Evolutionary conservation across 768 basidiomycete species (phyloP).

Genomic region (Suillus plorans): DNA sequence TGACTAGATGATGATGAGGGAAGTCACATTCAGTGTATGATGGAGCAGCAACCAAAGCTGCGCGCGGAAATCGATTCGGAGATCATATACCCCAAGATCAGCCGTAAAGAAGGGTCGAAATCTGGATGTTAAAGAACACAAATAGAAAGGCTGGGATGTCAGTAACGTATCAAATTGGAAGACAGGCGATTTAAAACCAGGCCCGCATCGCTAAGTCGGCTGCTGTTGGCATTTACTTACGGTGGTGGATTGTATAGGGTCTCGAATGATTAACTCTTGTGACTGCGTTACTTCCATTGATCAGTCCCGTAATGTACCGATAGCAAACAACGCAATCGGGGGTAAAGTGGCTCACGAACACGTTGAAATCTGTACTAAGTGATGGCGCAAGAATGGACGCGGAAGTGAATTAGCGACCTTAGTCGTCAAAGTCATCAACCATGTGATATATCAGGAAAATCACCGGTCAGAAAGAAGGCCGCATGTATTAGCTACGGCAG

Average conservation of each 20-base stretch:
- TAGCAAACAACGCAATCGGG: constrained; percentile 23
- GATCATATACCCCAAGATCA: constrained; percentile 31
- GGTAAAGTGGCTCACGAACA: constrained; percentile 29
- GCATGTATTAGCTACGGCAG: constrained; percentile 4
- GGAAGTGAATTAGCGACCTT: constrained; percentile 17
- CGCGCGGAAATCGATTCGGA: constrained; percentile 21
- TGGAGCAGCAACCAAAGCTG: constrained; percentile 27
- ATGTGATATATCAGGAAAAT: constrained; percentile 34
- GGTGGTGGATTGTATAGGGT: constrained; percentile 19
- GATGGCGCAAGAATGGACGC: constrained; percentile 25
- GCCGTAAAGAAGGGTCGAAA: constrained; percentile 18
- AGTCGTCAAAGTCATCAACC: constrained; percentile 12
- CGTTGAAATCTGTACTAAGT: constrained; percentile 26
- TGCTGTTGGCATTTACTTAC: constrained; percentile 25
- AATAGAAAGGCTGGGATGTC: constrained; percentile 25
- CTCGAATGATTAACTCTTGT: constrained; percentile 27
- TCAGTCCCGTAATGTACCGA: constrained; percentile 31
- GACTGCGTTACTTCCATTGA: constrained; percentile 35
- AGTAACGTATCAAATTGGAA: constrained; percentile 23
- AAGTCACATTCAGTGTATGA: constrained; percentile 20
- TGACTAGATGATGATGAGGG: constrained; percentile 9
- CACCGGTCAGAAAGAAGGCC: constrained; percentile 19
- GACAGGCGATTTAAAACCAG: constrained; percentile 31
- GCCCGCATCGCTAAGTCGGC: constrained; percentile 19
- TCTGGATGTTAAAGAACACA: constrained; percentile 17